phyloP scores from a whole-genome alignment of 768 basidiomycete genomes.

The Nevesoporus exiguus region DNA sequence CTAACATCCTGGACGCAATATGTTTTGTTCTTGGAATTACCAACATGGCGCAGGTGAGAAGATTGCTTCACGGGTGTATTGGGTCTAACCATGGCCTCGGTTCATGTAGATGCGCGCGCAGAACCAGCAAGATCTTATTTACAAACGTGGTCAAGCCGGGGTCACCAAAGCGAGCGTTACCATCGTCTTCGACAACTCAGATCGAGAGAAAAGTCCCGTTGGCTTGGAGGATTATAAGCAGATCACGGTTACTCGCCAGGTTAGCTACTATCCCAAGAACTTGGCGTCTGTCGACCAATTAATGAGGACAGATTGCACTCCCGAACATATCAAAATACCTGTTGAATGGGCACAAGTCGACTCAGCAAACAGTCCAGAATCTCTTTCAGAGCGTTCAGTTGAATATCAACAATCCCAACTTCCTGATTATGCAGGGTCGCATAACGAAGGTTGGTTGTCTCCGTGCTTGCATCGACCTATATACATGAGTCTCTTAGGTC shows the following conservation, averaged over 20 bases:
- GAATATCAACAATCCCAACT: conserved; percentile 99
- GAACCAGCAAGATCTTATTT: conserved; percentile 97
- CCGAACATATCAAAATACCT: conserved; percentile 95
- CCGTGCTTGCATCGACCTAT: neutral
- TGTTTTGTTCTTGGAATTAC: conserved; percentile 98
- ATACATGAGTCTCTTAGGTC: conserved; percentile 38
- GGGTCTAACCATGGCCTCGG: neutral
- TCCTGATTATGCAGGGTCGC: conserved; percentile 99
- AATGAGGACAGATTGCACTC: conserved; percentile 70
- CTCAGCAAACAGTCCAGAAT: conserved; percentile 80
- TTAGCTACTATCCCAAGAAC: conserved; percentile 31
- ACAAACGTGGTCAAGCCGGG: conserved; percentile 98
- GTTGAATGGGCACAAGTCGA: conserved; percentile 91
- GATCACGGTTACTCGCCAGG: conserved; percentile 96
- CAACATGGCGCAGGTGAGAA: conserved; percentile 83
- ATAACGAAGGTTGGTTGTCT: conserved; percentile 79
- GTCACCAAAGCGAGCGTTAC: conserved; percentile 97
- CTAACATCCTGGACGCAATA: conserved; percentile 98
- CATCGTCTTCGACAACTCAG: conserved; percentile 98
- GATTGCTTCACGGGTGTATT: neutral
- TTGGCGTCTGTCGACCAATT: neutral
- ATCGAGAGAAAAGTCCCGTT: conserved; percentile 75
- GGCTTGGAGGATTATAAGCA: conserved; percentile 79
- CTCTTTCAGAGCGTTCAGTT: conserved; percentile 96
- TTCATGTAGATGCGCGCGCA: conserved; percentile 77